Base-by-base conservation (phyloP, 768 basidiomycete species). In the Termitomyces sp. region DNA sequence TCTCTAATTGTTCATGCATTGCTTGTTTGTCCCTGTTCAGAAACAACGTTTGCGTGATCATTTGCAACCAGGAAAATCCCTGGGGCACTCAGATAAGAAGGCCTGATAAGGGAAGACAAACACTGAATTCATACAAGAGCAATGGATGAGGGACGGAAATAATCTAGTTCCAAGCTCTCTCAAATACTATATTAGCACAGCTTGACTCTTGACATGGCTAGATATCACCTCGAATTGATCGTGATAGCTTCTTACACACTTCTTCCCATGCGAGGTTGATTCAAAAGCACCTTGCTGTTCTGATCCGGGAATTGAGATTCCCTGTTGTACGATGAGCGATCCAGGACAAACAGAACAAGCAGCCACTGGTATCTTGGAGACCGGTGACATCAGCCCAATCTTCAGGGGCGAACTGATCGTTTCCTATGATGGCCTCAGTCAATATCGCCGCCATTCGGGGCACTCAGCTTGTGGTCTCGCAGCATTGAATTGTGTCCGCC, bases 31-130 rank as follows among this genome's bases (percentile, higher is more conserved):
- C 50, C 24, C 4, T 26, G 18, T 18, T 48, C 38, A 96, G 89
- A 98, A 98, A 73, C 95, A 96, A 68, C 81, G 88, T 50, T 83
- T 97, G 62, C 81, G 95, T 38, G 91, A 97, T 72, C 69, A 80
- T 28, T 72, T 97, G 30, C 86, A 93, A 67, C 95, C 95, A 32
- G 87, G 81, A 45, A 83, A 83, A 66, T 86, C 85, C 12, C 73
- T 98, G 8, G 95, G 95, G 1, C 95, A 98, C 70, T 96, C 94
- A 20, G 95, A 97, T 71, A 83, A 75, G 66, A 79, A 78, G 48
- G 62, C 48, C 42, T 62, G 51, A 63, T 42, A 42, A 28, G 28
- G 28, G 18, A 28, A n/a, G 36, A 53, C 38, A 30, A 40, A 30
- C 38, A 7, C 35, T 36, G 13, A 38, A 18, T 18, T 18, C 20